Evolutionary conservation across 495 filamentous ascomycete species (phyloP).

Genomic region (Trichocladium uniseriatum): DNA sequence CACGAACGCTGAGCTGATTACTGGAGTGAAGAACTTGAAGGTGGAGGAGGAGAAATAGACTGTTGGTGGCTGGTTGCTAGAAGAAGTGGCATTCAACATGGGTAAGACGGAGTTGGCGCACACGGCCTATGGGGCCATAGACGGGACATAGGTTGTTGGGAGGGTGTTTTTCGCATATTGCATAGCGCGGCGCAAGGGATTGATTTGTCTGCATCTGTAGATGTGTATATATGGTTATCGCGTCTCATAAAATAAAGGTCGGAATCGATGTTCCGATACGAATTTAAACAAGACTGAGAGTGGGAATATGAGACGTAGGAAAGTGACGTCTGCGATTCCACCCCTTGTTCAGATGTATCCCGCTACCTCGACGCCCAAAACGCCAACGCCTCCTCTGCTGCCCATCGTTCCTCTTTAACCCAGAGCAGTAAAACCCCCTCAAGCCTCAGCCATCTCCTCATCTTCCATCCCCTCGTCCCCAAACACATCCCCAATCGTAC

Average conservation of each 20-base stretch:
- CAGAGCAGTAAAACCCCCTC: neutral
- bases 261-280: too few relatives aligned
- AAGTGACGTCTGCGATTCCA: too few relatives aligned
- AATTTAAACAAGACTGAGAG: too few relatives aligned
- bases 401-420: too few relatives aligned
- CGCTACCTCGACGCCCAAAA: too few relatives aligned
- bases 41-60: constrained; percentile 24
- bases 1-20: constrained; percentile 41
- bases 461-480: constrained; percentile 30
- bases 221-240: neutral
- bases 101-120: constrained; percentile 2
- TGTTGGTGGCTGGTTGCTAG: neutral
- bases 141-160: neutral
- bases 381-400: too few relatives aligned
- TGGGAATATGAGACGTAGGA: too few relatives aligned
- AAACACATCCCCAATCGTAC: constrained; percentile 44
- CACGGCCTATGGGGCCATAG: constrained; percentile 3
- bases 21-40: constrained; percentile 37
- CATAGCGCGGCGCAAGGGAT: constrained; percentile 24
- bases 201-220: neutral
- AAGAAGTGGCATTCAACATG: neutral
- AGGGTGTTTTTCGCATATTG: constrained; percentile 9
- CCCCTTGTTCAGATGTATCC: too few relatives aligned
- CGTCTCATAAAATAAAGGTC: too few relatives aligned
- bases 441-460: constrained; percentile 37